Base-by-base conservation (phyloP, 2,329 filamentous ascomycete species). In the Knoxdaviesia capensis region DNA sequence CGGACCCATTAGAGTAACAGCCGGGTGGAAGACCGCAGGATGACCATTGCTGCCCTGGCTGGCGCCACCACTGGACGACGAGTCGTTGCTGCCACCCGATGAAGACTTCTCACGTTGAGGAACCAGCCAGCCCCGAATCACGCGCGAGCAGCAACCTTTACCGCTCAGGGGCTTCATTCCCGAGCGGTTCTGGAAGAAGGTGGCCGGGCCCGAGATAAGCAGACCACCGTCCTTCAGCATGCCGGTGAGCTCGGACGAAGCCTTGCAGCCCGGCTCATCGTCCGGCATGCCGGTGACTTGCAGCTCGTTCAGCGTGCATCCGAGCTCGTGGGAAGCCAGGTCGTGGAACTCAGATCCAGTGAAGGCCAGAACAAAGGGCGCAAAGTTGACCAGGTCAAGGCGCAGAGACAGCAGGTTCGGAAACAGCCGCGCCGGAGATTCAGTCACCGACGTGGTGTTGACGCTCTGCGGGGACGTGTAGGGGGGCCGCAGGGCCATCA, bases 351-450 rank as follows among this genome's bases (percentile, higher is more conserved):
- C 63, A 4, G 59, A 53, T 2, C 62, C 64, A 1, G 65, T 62
- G 42, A 58, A 63, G 3, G 60, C 59, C 33, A 70, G 52, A 31
- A 64, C 56, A 2, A 62, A 54, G 34, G 65, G 60, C 2, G 61
- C 60, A 39, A 71, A 73, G 47, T 71, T 72, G 48, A 72, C 65
- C 11, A 72, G 59, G 45, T 73, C 69, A 33, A 73, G 59, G 34
- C 68, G 64, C 36, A 72, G 53, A 11, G 57, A 58, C 30, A 59
- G 54, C 4, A 73, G 56, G 10, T 55, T 60, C 1, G 69, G 68
- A 1, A 72, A 50, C 7, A 72, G 59, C 34, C 61, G 57, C 11
- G 64, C 65, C 6, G 20, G 20, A 20, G 20, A 3, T 20, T 20
- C 20, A 20, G 20, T 20, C 20, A 20, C 53, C 50, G 7, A 45